These are phyloP conservation scores for Cochlearia excelsa DNA, from an alignment of 345 rosid genomes.

Conservation along the genomic window DNA sequence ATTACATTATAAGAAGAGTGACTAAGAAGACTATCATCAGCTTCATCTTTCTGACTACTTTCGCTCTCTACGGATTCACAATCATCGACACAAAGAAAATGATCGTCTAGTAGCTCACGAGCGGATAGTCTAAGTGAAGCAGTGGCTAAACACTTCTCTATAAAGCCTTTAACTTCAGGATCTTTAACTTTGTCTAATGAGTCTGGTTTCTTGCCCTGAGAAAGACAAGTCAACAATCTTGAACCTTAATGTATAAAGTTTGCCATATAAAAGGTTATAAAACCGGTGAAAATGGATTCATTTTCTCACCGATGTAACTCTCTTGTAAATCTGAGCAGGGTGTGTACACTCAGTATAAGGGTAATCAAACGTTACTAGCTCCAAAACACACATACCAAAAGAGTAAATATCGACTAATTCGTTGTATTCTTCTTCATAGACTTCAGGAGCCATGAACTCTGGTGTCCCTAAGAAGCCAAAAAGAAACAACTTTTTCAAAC, in stretches of 20 bases:
- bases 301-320: slow-evolving; percentile 81
- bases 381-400: slow-evolving; percentile 95
- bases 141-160: slow-evolving; percentile 88
- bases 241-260: neutral
- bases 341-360: slow-evolving; percentile 88
- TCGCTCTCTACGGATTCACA: slow-evolving; percentile 39
- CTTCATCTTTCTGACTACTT: slow-evolving; percentile 33
- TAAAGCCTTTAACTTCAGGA: slow-evolving; percentile 68
- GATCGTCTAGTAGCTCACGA: slow-evolving; percentile 74
- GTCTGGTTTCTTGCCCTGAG: slow-evolving; percentile 90
- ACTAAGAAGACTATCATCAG: slow-evolving; percentile 35
- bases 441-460: too few relatives aligned
- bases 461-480: slow-evolving; percentile 68
- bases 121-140: slow-evolving; percentile 85
- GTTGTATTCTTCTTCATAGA: slow-evolving; percentile 71
- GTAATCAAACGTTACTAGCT: slow-evolving; percentile 93
- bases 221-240: neutral
- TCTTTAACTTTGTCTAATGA: slow-evolving; percentile 79
- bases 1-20: slow-evolving; percentile 44
- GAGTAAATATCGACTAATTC: slow-evolving; percentile 92
- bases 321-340: slow-evolving; percentile 31
- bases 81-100: slow-evolving; percentile 63
- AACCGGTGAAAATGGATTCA: neutral
- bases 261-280: neutral
- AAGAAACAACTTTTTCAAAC: neutral